Percentiles rank a stretch among this genome's conserved stretches.
phyloP scores from a whole-genome alignment of 495 filamentous ascomycete species.

The Aspergillus carlsbadensis region DNA sequence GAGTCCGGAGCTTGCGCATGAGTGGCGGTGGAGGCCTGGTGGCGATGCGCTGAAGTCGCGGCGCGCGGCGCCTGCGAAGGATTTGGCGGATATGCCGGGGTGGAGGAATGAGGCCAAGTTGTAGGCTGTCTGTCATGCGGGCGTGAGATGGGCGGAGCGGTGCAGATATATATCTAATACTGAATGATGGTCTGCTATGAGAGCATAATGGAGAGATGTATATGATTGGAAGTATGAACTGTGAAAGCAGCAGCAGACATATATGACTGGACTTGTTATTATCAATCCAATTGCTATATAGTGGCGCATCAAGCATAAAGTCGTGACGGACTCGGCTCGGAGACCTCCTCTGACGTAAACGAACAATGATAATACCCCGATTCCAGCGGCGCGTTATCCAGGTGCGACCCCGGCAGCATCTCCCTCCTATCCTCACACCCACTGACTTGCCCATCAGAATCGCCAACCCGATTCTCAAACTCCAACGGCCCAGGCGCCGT shows the following conservation, averaged over 20 bases:
- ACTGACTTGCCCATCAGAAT: background rate
- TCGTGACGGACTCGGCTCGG: background rate
- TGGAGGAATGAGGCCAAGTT: slow-evolving; percentile 5
- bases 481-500: background rate
- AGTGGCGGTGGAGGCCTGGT: slow-evolving; percentile 5
- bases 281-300: no score
- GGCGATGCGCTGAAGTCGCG: background rate
- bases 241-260: no score
- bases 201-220: no score
- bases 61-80: background rate
- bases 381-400: background rate
- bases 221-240: no score
- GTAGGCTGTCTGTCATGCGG: no score
- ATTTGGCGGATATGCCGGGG: slow-evolving; percentile 1
- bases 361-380: slow-evolving; percentile 5
- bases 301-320: background rate
- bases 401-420: background rate
- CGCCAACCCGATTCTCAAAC: background rate
- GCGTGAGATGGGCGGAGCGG: no score
- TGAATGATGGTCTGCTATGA: no score
- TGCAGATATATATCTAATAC: no score
- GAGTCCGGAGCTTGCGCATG: background rate
- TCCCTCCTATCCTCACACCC: background rate
- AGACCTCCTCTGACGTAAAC: slow-evolving; percentile 11
- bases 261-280: no score